Conservation (phyloP, 768 basidiomycete species). For the Russula brevipes region DNA sequence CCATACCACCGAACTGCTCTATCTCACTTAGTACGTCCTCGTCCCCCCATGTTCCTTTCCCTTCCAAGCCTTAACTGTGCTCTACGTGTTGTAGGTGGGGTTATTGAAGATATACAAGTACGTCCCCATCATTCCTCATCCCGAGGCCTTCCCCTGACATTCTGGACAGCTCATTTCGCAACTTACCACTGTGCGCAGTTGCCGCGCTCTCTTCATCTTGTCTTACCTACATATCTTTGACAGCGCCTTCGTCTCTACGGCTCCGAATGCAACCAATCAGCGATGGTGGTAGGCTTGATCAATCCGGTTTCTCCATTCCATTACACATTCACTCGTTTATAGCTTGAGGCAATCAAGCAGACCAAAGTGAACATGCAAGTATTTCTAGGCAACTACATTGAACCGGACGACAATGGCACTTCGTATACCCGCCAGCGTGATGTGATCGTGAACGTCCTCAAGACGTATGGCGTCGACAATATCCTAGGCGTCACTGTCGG, state of each 20-base stretch:
- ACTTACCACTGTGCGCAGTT: slow-evolving; percentile 51
- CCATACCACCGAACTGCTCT: slow-evolving; percentile 68
- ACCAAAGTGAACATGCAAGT: slow-evolving; percentile 86
- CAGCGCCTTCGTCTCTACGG: slow-evolving; percentile 78
- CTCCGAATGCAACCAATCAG: slow-evolving; percentile 79
- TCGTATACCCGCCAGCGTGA: slow-evolving; percentile 73
- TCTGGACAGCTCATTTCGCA: slow-evolving; percentile 67
- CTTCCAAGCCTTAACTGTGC: neutral
- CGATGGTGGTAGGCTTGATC: slow-evolving; percentile 52
- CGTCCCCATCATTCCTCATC: slow-evolving; percentile 8
- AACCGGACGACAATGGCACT: slow-evolving; percentile 54
- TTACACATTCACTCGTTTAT: neutral
- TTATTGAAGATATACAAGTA: slow-evolving; percentile 72
- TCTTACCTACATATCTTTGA: neutral
- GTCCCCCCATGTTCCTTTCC: neutral
- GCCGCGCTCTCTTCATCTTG: neutral
- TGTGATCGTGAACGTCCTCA: slow-evolving; percentile 58
- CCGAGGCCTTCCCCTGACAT: neutral
- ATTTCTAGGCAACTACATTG: slow-evolving; percentile 66
- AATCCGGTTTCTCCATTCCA: neutral
- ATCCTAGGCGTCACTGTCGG: slow-evolving; percentile 85
- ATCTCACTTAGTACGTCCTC: slow-evolving; percentile 38
- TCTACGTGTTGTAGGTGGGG: slow-evolving; percentile 36
- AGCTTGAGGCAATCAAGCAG: slow-evolving; percentile 83
- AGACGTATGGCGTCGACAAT: slow-evolving; percentile 71